Percentiles rank a stretch among this genome's conserved stretches.
These are phyloP conservation scores for Teratosphaeria epicoccoides DNA, from an alignment of 2,329 filamentous ascomycete genomes.

Conservation along the genomic window DNA sequence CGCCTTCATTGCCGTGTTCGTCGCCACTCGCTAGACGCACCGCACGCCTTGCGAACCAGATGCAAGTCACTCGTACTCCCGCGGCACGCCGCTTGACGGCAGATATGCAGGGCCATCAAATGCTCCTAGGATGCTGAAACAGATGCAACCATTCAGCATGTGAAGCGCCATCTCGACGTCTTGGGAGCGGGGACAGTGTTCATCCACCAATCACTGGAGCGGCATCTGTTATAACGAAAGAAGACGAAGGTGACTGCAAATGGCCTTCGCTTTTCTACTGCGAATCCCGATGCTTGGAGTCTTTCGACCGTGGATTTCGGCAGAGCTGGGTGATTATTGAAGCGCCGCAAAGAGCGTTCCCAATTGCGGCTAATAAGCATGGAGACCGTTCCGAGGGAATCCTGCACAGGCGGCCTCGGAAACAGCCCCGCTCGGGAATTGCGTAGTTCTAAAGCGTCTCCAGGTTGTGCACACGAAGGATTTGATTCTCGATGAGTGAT, in stretches of 20 bases:
- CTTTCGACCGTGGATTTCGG: not conserved
- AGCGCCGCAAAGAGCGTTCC: not conserved
- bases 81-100: not conserved
- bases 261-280: not conserved
- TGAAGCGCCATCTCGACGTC: not conserved
- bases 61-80: not conserved
- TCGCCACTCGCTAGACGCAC: not conserved
- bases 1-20: not conserved
- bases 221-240: too few species aligned
- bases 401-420: not conserved
- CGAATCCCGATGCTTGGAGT: not conserved
- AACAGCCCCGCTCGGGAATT: not conserved
- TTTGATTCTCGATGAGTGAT: too few species aligned
- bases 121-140: not conserved
- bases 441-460: not conserved
- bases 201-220: too few species aligned
- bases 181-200: too few species aligned
- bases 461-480: not conserved
- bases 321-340: not conserved
- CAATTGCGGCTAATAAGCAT: not conserved
- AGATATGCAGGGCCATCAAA: not conserved
- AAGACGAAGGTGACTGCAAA: too few species aligned
- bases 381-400: not conserved
- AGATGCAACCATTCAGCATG: not conserved
- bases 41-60: not conserved